Base-by-base conservation (phyloP, 768 basidiomycete species). In the Suillus paluster region DNA sequence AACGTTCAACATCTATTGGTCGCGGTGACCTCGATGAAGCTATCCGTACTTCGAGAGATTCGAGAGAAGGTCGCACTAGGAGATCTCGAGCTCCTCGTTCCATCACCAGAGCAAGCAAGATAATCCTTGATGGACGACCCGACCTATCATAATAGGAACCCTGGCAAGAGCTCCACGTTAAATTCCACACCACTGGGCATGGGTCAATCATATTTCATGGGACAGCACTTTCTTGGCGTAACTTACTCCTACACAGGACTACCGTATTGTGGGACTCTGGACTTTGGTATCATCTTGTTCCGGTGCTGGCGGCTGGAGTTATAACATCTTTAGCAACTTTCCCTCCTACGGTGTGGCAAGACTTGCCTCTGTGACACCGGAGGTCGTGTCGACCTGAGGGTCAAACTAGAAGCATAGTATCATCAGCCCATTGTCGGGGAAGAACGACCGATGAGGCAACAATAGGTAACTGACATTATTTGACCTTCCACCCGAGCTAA, bases 1-100 rank as follows among this genome's bases (percentile, higher is more conserved):
- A 73, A 33, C 83, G 81, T 45, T 77, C 76, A 53, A 78, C 77
- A 38, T 89, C 92, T 2, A 71, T 92, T 63, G 87, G 88, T 8
- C 84, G 89, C 41, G 95, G 95, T 11, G 90, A 90, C 59, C 75
- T 97, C 36, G 94, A 98, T 66, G 85, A 91, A 68, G 91, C 91
- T 2, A 90, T 98, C 44, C 87, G 91, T 19, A 94, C 88, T n/a
- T n/a, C n/a, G n/a, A n/a, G n/a, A n/a, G n/a, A n/a, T 63, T 84
- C 94, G 79, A 84, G 85, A 48, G 84, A 83, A 53, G 94, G 87
- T 39, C 85, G 67, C 6, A n/a, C n/a, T n/a, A 62, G 63, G 46
- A 61, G 64, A 42, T 33, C 61, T 41, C 68, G 68, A 7, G 46
- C 57, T n/a, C 57, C 50, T 6, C 61, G 65, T 33, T 58, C 72